Evolutionary conservation across 495 filamentous ascomycete species (phyloP), one percentile per base, ranked within the genome.

Genomic region (Aspergillus ellipticus): DNA sequence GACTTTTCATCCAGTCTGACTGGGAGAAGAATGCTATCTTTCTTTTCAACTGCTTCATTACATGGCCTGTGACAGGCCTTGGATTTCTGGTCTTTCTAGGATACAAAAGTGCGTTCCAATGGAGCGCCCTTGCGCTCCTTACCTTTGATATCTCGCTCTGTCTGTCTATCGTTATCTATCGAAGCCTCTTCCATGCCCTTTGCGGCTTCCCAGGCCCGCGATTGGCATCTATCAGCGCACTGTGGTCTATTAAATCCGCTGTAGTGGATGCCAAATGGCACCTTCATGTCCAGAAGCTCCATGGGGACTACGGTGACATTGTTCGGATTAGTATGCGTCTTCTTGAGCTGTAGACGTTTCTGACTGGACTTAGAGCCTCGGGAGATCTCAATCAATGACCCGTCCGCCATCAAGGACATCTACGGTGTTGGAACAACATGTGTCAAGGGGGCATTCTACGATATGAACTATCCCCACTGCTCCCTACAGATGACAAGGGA

Each of bases 1-100:
- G 83, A 82, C 67, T 89, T 89, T 59, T 59, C 26, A 59, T 59
- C 31, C 49, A 55, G 4, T 41, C 35, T 10, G 57, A 59, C n/a
- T 55, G 47, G 52, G 57, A 59, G 19, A 41, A 21, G 21, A 41
- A 59, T 37, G 35, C 37, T 1, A 11, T 51, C 9, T 9, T 19
- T 1, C 10, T 59, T 3, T 9, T 31, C 15, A 31, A 46, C 31
- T 22, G 24, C 17, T 55, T 59, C 42, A 10, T 41, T n/a, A 19
- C 42, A 6, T 31, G 24, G 28, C 52, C 57, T 13, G 31, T 21
- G 0, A 7, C 39, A 3, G 1, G 46, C 6, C 35, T 47, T 1
- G 5, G 17, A 11, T 19, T 47, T 6, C 29, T 52, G n/a, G 21
- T 24, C 2, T 4, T 49, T 5, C 15, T 50, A 11, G 52, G 47